phyloP scores from a whole-genome alignment of 2,329 filamentous ascomycete species.

The Botrytis fragariae region DNA sequence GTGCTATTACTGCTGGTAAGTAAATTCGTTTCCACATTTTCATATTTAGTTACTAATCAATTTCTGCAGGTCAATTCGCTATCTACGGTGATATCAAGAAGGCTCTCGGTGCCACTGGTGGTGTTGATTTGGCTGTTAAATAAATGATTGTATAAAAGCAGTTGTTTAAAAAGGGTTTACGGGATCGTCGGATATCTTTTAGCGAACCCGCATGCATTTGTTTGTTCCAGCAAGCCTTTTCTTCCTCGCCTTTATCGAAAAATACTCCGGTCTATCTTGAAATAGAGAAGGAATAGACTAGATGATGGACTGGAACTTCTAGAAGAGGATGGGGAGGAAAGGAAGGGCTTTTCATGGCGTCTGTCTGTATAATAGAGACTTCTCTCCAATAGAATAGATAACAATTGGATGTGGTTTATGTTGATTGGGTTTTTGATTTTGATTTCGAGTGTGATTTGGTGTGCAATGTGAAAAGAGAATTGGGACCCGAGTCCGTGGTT shows the following conservation, averaged over 20 bases:
- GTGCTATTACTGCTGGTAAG: slow-evolving; percentile 20
- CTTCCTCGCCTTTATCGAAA: neutral
- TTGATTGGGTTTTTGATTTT: neutral
- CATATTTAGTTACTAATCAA: neutral
- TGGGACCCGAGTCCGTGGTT: neutral
- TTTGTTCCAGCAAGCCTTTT: slow-evolving; percentile 5
- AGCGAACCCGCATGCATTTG: slow-evolving; percentile 14
- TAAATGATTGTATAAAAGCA: slow-evolving; percentile 29
- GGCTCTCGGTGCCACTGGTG: slow-evolving; percentile 67
- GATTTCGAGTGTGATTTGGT: neutral
- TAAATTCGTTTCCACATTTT: neutral
- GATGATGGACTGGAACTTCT: slow-evolving; percentile 1
- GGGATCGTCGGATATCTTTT: slow-evolving; percentile 11
- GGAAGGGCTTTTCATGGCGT: slow-evolving; percentile 2
- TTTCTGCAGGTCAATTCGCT: slow-evolving; percentile 71
- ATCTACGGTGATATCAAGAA: slow-evolving; percentile 81
- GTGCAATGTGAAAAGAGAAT: neutral
- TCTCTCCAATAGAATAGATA: slow-evolving; percentile 17
- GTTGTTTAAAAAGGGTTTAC: slow-evolving; percentile 22
- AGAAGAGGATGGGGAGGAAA: neutral
- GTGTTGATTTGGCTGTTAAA: slow-evolving; percentile 62
- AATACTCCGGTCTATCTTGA: neutral
- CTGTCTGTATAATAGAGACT: slow-evolving; percentile 16
- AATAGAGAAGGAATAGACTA: slow-evolving; percentile 15
- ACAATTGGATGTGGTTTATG: slow-evolving; percentile 13